A percentile compares a stretch with the other conserved stretches of the same genome.
These are phyloP conservation scores for Bipolaris gigantea DNA, from an alignment of 2,329 filamentous ascomycete species.

Conservation along the genomic window DNA sequence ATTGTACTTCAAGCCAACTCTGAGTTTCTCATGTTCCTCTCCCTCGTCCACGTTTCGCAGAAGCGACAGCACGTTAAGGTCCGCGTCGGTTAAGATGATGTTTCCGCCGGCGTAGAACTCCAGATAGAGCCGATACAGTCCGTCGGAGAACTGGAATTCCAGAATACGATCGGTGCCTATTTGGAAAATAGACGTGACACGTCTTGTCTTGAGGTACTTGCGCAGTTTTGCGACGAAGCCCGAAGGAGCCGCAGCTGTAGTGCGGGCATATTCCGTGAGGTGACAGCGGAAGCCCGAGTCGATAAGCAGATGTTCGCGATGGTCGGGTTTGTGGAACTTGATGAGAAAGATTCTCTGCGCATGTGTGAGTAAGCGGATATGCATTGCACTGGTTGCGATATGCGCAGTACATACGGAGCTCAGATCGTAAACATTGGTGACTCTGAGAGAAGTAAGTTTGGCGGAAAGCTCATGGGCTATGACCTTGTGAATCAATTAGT, in stretches of 20 bases:
- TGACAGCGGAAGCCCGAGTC: conserved; percentile 97
- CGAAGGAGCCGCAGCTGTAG: conserved; percentile 81
- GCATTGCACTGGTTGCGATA: neutral
- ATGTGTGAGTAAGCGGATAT: conserved; percentile 26
- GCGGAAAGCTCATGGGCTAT: conserved; percentile 90
- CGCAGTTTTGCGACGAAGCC: conserved; percentile 82
- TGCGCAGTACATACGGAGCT: conserved; percentile 62
- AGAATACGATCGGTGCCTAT: conserved; percentile 92
- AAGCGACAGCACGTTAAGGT: conserved; percentile 79
- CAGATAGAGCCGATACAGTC: conserved; percentile 80
- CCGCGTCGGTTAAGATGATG: conserved; percentile 84
- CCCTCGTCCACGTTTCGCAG: conserved; percentile 79
- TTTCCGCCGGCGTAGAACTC: conserved; percentile 98
- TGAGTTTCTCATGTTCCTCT: conserved; percentile 80
- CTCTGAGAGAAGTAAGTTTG: conserved; percentile 73
- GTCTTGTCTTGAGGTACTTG: conserved; percentile 83
- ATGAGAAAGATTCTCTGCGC: conserved; percentile 81
- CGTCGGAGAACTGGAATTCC: conserved; percentile 90
- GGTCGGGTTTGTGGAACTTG: conserved; percentile 89
- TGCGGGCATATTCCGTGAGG: conserved; percentile 84
- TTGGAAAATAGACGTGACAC: conserved; percentile 79
- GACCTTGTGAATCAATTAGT: conserved; percentile 59
- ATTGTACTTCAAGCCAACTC: conserved; percentile 76
- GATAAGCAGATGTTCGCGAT: conserved; percentile 85
- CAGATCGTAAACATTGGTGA: conserved; percentile 94